These are phyloP conservation scores for Colletotrichum tofieldiae DNA, from an alignment of 2,329 filamentous ascomycete genomes.

Conservation along the genomic window DNA sequence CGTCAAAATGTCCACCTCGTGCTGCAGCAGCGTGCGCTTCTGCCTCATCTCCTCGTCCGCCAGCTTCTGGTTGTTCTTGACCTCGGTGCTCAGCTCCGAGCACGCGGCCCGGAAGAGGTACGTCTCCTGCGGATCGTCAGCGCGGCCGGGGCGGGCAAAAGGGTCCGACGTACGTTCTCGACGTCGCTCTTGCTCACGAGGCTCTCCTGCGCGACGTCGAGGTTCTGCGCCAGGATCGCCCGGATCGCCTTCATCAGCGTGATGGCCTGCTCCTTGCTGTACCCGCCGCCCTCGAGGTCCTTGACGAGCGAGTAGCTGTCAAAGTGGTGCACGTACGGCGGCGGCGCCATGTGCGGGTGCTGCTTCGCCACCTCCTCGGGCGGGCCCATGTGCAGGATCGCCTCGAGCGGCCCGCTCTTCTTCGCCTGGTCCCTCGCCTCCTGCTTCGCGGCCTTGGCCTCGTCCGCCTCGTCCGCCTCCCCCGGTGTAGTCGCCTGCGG, in stretches of 20 bases:
- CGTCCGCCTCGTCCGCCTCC: constrained; percentile 22
- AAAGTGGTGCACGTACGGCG: constrained; percentile 95
- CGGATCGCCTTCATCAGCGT: constrained; percentile 95
- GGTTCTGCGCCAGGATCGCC: constrained; percentile 81
- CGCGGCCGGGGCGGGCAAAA: too few relatives aligned
- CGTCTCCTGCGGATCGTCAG: constrained; percentile 54
- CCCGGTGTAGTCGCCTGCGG: background rate
- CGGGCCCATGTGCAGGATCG: constrained; percentile 64
- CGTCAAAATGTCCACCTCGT: constrained; percentile 93
- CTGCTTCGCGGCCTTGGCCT: constrained; percentile 48
- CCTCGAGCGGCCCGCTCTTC: constrained; percentile 66
- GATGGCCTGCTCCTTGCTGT: constrained; percentile 81
- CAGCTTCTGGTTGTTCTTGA: constrained; percentile 82
- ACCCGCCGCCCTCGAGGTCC: constrained; percentile 80
- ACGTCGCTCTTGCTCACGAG: constrained; percentile 93
- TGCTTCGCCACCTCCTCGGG: constrained; percentile 60
- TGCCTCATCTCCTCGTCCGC: constrained; percentile 87
- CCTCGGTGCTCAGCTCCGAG: constrained; percentile 90
- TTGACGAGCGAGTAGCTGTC: constrained; percentile 93
- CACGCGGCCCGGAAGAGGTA: constrained; percentile 97
- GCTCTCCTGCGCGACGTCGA: constrained; percentile 84
- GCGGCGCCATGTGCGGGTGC: constrained; percentile 78
- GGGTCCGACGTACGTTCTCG: constrained; percentile 74
- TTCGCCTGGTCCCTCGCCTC: constrained; percentile 55
- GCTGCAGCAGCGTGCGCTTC: constrained; percentile 88